These are phyloP conservation scores for Geotrichum ghanense DNA, from an alignment of 805 yeast species.

Conservation along the genomic window DNA sequence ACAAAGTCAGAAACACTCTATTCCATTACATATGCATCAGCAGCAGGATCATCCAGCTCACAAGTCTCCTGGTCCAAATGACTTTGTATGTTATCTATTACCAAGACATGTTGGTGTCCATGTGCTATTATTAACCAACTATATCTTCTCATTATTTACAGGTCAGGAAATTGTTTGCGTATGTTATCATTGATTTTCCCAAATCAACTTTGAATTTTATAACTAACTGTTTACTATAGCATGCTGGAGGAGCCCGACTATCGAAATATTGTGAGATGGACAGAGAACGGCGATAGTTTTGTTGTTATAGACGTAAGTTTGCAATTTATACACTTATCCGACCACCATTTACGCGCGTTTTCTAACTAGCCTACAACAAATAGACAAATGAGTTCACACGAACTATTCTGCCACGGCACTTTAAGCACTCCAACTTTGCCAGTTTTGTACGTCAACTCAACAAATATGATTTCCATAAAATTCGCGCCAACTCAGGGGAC, in stretches of 20 bases:
- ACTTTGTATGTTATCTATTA: conserved; percentile 3
- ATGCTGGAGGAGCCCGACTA: conserved; percentile 81
- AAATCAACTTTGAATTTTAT: neutral
- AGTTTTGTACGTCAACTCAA: conserved; percentile 90
- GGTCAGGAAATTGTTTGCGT: conserved; percentile 3
- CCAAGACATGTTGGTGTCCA: too few relatives aligned
- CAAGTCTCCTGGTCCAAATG: neutral
- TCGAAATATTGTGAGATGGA: conserved; percentile 73
- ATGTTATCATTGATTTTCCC: conserved; percentile 3
- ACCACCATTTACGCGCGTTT: neutral
- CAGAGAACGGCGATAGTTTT: conserved; percentile 72
- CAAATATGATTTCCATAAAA: conserved; percentile 96
- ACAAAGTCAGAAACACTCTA: conserved; percentile 2
- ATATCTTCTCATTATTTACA: neutral
- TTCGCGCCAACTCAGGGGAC: conserved; percentile 46
- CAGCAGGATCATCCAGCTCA: conserved; percentile 1
- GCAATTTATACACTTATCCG: conserved; percentile 11
- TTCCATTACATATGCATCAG: conserved; percentile 3
- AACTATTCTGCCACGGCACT: conserved; percentile 79
- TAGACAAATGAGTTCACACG: conserved; percentile 77
- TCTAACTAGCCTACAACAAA: neutral
- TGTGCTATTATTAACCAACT: neutral
- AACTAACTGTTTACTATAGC: conserved; percentile 33
- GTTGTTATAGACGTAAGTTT: conserved; percentile 55
- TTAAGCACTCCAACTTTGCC: conserved; percentile 91